Base-by-base conservation (phyloP, 1,284 basidiomycete species). In the Malassezia yamatoensis region DNA sequence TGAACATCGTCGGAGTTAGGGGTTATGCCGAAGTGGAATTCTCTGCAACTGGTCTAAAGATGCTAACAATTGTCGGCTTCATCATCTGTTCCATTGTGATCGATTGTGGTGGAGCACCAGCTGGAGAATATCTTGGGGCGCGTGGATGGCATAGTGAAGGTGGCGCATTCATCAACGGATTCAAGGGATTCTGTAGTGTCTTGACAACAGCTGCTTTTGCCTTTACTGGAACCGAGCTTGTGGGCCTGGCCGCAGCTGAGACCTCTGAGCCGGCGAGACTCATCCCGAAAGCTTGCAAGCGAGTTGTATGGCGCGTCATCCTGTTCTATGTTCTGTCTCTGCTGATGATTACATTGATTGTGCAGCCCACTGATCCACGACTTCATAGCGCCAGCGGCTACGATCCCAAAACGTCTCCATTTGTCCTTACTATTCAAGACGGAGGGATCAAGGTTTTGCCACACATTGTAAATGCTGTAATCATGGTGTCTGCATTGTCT, bases 171-270 rank as follows among this genome's bases (percentile, higher is more conserved):
- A 74, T 75, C 16, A 74, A 77, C 58, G 60, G 45, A 2, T 77
- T 77, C 64, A 63, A 77, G 10, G 76, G 70, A 2, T 76, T 76
- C 64, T 75, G 70, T 54, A 58, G 54, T 6, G 65, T 74, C 12
- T 64, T 76, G 21, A 65, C 75, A 15, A 65, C 76, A 13, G 86
- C 87, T 5, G 86, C 86, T 3, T 91, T 90, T 79, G 87, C 85
- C 9, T 90, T 84, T 78, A 85, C 46, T 82, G 83, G 45, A 39
- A 89, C 87, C 10, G 89, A 91, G 73, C 85, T 90, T 58, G 86
- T 90, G 34, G 88, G 87, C 36, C 83, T 90, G 73, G 80, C 87
- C 53, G 88, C 87, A 29, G 77, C 83, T 24, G 87, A 88, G 65
- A 74, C 76, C 2, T 66, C 65, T 42, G 76, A 76, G 63, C 78